Evolutionary conservation across 768 basidiomycete genomes (phyloP), one percentile per base, ranked within the genome.

Genomic region (Termitomyces sp.): DNA sequence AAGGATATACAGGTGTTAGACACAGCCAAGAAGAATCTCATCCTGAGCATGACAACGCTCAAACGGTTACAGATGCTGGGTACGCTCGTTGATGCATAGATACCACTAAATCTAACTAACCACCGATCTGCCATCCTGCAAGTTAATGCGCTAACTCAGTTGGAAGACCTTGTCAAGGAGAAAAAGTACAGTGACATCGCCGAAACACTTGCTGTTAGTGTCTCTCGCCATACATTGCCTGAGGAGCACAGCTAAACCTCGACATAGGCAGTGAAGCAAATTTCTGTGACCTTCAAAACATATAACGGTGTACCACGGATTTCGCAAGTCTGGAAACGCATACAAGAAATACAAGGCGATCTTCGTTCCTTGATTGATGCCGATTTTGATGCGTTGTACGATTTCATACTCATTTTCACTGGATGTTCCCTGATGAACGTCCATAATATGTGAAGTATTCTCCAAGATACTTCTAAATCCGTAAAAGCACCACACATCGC

Each of bases 1-100:
- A 89, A 91, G 62, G 97, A 99, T 71, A 98, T 99, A 49, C 95
- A 98, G 69, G 83, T 89, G 5, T 79, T 99, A 33, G 97, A 98
- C 70, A 75, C 90, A 36, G 94, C 93, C 18, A 98, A 98, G 81
- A 88, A 86, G 74, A 97, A 98, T 67, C 81, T 99, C 51, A 87
- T 91, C 20, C 73, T 83, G 26, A 92, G 90, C 65, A 94, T 98
- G 84, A 95, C 90, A 6, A 87, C 87, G 2, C 72, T 98, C 64
- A 94, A 92, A 72, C 76, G 94, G 56, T 76, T 98, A 66, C 93
- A 94, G 68, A 97, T 97, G 93, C 80, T 99, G 22, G 91, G 96
- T 95, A 63, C 46, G 86, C 73, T 37, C 28, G 4, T 0, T 48
- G 24, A 44, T 39, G 51, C 42, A 22, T 56, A 22, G 5, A 29